Evolutionary conservation across 805 yeast genomes (phyloP).

Genomic region (Ogataea methylovora): DNA sequence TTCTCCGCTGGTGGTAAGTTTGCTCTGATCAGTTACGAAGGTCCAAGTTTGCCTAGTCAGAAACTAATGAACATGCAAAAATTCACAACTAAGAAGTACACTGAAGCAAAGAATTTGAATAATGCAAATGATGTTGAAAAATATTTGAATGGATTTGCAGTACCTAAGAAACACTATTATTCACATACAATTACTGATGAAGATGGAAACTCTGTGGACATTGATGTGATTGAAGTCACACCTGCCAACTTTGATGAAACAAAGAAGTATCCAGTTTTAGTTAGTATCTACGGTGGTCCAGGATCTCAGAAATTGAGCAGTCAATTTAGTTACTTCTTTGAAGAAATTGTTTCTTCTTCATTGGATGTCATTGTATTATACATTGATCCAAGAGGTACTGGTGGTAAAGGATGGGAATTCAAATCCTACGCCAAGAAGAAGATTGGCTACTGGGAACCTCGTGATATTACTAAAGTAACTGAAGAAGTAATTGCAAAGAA

Average conservation of each 20-base stretch:
- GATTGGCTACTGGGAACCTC: constrained; percentile 72
- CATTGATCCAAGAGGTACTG: constrained; percentile 79
- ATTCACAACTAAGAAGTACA: constrained; percentile 7
- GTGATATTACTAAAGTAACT: constrained; percentile 51
- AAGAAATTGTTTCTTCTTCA: constrained; percentile 49
- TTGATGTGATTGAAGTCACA: constrained; percentile 51
- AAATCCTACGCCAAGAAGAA: constrained; percentile 46
- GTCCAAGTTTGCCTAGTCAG: constrained; percentile 44
- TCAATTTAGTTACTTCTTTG: constrained; percentile 43
- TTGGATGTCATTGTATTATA: constrained; percentile 55
- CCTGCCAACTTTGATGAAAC: constrained; percentile 46
- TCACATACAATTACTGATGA: constrained; percentile 11
- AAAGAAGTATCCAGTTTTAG: constrained; percentile 54
- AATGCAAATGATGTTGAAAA: constrained; percentile 6
- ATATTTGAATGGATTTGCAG: constrained; percentile 26
- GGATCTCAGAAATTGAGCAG: constrained; percentile 57
- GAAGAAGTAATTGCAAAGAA: constrained; percentile 36
- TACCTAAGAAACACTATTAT: constrained; percentile 43
- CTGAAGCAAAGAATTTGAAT: constrained; percentile 9
- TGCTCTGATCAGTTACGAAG: constrained; percentile 35
- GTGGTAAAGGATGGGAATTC: constrained; percentile 67
- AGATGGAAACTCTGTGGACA: constrained; percentile 21
- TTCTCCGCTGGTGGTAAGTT: constrained; percentile 54
- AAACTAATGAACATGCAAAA: constrained; percentile 26
- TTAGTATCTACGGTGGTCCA: constrained; percentile 75